Evolutionary conservation across 75 land plant genomes (phyloP), one percentile per base, ranked within the genome.

Genomic region (Gnetum montanum): DNA sequence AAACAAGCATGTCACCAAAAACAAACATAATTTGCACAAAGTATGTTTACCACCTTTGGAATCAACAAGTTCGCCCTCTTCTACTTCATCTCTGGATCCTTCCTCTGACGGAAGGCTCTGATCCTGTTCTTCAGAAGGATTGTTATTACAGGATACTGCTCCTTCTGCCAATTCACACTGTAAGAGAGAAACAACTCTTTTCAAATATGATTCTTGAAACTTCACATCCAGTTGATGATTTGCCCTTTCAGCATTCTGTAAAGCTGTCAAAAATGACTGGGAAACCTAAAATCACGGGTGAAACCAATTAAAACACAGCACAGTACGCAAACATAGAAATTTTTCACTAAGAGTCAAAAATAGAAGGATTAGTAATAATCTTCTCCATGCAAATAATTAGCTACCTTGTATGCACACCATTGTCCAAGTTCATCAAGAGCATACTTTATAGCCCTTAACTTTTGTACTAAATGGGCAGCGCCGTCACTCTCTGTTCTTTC

Each of bases 381-480:
- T n/a, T n/a, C n/a, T n/a, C n/a, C n/a, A n/a, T n/a, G n/a, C n/a
- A n/a, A n/a, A n/a, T n/a, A n/a, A n/a, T 6, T 16, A 27, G n/a
- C n/a, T 46, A 90, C 99, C 97, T 83, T 95, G 55, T 84, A 95
- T 40, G 99, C 97, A 76, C 99, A 95, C 99, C 99, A 95, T 59
- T 86, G 99, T 23, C 99, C 99, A 29, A 95, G 75, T 60, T 95
- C 99, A 64, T 77, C 84, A 62, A 95, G 84, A 15, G 97, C 80
- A 82, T 90, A 95, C 46, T 76, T 84, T 25, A 90, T 77, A 6
- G 92, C 92, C 51, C 99, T 78, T 65, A 95, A 58, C 53, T 90
- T 95, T 64, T 86, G 97, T 15, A 81, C 80, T 31, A 95, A 62
- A 66, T 84, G 86, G 29, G 88, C 99, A 51, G 99, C 99, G 16